A percentile compares a stretch with the other conserved stretches of the same genome.
These are phyloP conservation scores for Pseudozyma pruni DNA, from an alignment of 1,284 basidiomycete species.

Conservation along the genomic window DNA sequence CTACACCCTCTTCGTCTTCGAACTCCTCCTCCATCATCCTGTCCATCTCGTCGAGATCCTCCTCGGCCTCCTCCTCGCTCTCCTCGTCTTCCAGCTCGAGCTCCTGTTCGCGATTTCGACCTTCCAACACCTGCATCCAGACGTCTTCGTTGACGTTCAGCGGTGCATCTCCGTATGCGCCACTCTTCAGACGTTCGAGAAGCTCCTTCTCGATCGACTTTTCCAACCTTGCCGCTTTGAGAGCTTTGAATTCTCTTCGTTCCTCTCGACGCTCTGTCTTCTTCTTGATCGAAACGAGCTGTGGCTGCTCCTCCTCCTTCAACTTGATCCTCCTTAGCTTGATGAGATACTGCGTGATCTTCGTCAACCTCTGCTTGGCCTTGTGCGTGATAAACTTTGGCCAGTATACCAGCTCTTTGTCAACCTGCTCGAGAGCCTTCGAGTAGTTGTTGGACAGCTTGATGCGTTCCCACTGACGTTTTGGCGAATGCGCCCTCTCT, in stretches of 20 bases:
- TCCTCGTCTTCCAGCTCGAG: slow-evolving; percentile 63
- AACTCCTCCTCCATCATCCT: slow-evolving; percentile 58
- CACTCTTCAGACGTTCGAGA: slow-evolving; percentile 91
- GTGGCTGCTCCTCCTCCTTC: slow-evolving; percentile 80
- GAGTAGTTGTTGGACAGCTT: slow-evolving; percentile 93
- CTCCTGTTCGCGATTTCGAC: slow-evolving; percentile 33
- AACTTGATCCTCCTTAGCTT: slow-evolving; percentile 93
- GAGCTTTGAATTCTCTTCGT: slow-evolving; percentile 91
- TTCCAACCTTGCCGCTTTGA: slow-evolving; percentile 85
- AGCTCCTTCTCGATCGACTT: slow-evolving; percentile 95
- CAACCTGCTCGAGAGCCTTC: slow-evolving; percentile 82
- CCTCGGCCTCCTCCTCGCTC: slow-evolving; percentile 62
- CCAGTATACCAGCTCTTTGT: slow-evolving; percentile 95
- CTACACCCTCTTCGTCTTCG: slow-evolving; percentile 56
- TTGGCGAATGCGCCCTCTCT: slow-evolving; percentile 93
- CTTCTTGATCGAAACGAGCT: slow-evolving; percentile 94
- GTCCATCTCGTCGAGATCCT: slow-evolving; percentile 62
- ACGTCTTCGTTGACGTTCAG: slow-evolving; percentile 98
- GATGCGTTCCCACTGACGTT: slow-evolving; percentile 96
- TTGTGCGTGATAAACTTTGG: slow-evolving; percentile 97
- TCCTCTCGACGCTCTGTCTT: slow-evolving; percentile 95
- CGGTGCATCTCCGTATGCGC: slow-evolving; percentile 96
- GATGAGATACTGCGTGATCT: slow-evolving; percentile 99
- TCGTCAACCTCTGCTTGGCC: slow-evolving; percentile 98
- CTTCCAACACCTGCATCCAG: slow-evolving; percentile 76